phyloP scores from a whole-genome alignment of 2,329 filamentous ascomycete species.

The Apiospora saccharicola region DNA sequence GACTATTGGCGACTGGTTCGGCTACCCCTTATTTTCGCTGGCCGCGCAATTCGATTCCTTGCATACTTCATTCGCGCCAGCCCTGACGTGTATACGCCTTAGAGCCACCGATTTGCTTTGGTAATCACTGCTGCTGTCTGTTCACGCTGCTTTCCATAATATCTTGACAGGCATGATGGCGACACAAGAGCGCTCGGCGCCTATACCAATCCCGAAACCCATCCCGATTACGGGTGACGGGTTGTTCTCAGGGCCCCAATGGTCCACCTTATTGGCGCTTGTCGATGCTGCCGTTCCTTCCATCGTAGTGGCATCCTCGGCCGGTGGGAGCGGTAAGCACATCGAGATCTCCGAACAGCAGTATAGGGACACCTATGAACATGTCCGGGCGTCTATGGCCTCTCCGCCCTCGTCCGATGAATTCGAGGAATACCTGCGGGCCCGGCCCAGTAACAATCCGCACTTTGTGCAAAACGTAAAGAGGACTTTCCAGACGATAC shows the following conservation, averaged over 20 bases:
- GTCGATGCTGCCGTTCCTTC: slow-evolving; percentile 68
- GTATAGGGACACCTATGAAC: slow-evolving; percentile 55
- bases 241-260: slow-evolving; percentile 51
- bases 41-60: neutral
- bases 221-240: slow-evolving; percentile 34
- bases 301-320: slow-evolving; percentile 53
- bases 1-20: neutral
- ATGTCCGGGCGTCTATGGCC: slow-evolving; percentile 45
- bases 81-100: neutral
- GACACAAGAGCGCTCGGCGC: slow-evolving; percentile 27
- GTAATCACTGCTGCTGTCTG: neutral
- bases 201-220: slow-evolving; percentile 33
- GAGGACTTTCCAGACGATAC: slow-evolving; percentile 48
- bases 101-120: neutral
- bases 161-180: slow-evolving; percentile 31
- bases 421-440: slow-evolving; percentile 60
- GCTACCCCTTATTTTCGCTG: neutral
- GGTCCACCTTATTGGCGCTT: slow-evolving; percentile 61
- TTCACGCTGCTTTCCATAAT: neutral
- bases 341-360: slow-evolving; percentile 57
- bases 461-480: slow-evolving; percentile 59
- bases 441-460: slow-evolving; percentile 56
- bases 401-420: slow-evolving; percentile 49
- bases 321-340: slow-evolving; percentile 49
- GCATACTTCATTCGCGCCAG: neutral